Evolutionary conservation across 2,329 filamentous ascomycete species (phyloP).

Genomic region (Calonectria honghensis): DNA sequence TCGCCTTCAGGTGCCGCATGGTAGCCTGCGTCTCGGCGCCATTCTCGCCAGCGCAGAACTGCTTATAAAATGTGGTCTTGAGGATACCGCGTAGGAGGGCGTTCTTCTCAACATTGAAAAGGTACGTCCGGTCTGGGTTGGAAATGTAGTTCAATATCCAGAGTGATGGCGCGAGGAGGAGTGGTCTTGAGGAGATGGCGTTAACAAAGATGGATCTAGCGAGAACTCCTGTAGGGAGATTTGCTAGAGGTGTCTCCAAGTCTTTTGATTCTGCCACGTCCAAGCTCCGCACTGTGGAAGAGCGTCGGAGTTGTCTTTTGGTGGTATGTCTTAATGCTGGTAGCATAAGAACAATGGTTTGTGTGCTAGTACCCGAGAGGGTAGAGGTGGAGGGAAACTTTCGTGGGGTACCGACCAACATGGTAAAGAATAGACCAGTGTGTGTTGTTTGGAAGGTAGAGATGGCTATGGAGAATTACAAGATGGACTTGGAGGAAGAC

Average conservation of each 20-base stretch:
- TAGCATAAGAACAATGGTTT: conserved; percentile 25
- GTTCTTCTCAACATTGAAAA: conserved; percentile 69
- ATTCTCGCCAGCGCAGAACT: conserved; percentile 74
- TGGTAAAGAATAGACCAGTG: conserved; percentile 10
- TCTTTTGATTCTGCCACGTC: neutral
- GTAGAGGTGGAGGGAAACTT: conserved; percentile 28
- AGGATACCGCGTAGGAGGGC: conserved; percentile 67
- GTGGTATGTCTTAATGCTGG: conserved; percentile 24
- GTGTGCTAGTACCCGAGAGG: conserved; percentile 26
- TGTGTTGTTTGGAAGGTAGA: neutral
- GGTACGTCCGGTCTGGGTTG: conserved; percentile 60
- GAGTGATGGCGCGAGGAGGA: conserved; percentile 61
- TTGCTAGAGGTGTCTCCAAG: conserved; percentile 50
- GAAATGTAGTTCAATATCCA: conserved; percentile 60
- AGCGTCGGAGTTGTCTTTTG: conserved; percentile 20
- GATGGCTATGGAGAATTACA: conserved; percentile 14
- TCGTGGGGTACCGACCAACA: conserved; percentile 26
- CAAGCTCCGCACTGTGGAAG: conserved; percentile 27
- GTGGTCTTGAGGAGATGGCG: conserved; percentile 67
- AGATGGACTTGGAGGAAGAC: conserved; percentile 19
- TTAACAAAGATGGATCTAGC: conserved; percentile 66
- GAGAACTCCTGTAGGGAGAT: conserved; percentile 59
- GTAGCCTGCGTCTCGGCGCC: conserved; percentile 66
- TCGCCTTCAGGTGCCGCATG: conserved; percentile 64
- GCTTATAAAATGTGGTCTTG: conserved; percentile 71